phyloP scores from a whole-genome alignment of 768 basidiomycete genomes.

The Tricholoma saponaceum region DNA sequence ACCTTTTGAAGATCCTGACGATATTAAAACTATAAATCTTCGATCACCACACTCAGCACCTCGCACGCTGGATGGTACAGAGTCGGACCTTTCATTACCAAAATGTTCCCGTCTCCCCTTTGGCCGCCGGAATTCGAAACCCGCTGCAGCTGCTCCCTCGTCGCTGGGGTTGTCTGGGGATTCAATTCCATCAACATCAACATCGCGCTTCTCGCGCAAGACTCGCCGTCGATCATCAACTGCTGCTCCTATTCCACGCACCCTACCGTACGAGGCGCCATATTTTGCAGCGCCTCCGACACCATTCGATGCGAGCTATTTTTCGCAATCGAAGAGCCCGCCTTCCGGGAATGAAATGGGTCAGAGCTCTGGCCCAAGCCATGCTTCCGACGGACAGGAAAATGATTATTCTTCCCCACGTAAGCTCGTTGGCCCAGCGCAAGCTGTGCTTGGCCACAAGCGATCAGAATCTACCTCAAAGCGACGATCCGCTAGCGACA shows the following conservation, averaged over 20 bases:
- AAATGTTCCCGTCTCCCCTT: constrained; percentile 17
- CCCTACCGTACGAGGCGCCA: constrained; percentile 40
- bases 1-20: background rate
- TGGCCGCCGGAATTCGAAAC: constrained; percentile 15
- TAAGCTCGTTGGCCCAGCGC: background rate
- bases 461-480: constrained; percentile 16
- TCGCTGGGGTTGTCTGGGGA: constrained; percentile 9
- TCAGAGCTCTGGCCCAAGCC: background rate
- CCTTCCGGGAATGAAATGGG: constrained; percentile 23
- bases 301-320: constrained; percentile 14
- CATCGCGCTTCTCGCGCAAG: constrained; percentile 25
- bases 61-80: constrained; percentile 5
- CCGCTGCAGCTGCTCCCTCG: constrained; percentile 10
- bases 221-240: constrained; percentile 25
- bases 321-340: constrained; percentile 21
- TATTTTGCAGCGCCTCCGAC: constrained; percentile 41
- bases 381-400: constrained; percentile 3
- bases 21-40: constrained; percentile 1
- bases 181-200: constrained; percentile 11
- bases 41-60: constrained; percentile 8
- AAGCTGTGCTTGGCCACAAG: background rate
- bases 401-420: constrained; percentile 5
- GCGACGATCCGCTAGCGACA: constrained; percentile 31
- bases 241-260: constrained; percentile 29
- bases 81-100: background rate